Base-by-base conservation (phyloP, 306 rosid species). In the Cucurbita argyrosperma region DNA sequence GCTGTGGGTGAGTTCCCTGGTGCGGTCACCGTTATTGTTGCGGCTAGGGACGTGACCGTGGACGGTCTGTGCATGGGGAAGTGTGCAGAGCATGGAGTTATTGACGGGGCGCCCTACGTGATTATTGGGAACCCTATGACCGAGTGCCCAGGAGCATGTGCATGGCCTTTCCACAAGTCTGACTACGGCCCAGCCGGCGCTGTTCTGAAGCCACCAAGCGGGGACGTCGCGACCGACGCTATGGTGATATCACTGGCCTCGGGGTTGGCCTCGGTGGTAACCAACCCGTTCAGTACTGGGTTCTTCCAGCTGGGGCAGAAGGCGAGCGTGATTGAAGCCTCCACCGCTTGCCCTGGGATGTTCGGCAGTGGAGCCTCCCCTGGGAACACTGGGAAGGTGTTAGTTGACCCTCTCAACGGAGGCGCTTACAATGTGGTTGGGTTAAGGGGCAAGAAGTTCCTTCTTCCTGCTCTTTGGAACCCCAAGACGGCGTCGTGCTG, bases 401-500 rank as follows among this genome's bases (percentile, higher is more conserved):
- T 39, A 4, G 6, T 83, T 0, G 85, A 89, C 53, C 70, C 46
- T 0, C 16, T 0, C 1, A 63, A 0, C 0, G 90, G 88, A 0
- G 90, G 80, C 7, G 66, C 86, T 4, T 89, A 8, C 59, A 87
- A 87, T 38, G 76, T 62, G 0, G 7, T 74, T 0, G 96, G 89
- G 1, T 40, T 52, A 0, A 45, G 3, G 8, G 71, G 55, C 0
- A 59, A 7, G 10, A 88, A 83, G 87, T 90, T 86, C 51, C 30
- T 90, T 69, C 84, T 88, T 1, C 96, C 96, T 2, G 85, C 84
- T 1, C 0, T 86, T 0, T 90, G 92, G 96, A 63, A 88, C 64
- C 96, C 90, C 0, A 39, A 21, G 1, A 79, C 92, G 0, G 14
- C 71, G 0, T 66, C 85, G 0, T 88, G 92, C 10, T 86, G 84